A percentile compares a stretch with the other conserved stretches of the same genome.
Conservation (phyloP, 192 early-diverging fungal species). For the Backusella mclennaniae region DNA sequence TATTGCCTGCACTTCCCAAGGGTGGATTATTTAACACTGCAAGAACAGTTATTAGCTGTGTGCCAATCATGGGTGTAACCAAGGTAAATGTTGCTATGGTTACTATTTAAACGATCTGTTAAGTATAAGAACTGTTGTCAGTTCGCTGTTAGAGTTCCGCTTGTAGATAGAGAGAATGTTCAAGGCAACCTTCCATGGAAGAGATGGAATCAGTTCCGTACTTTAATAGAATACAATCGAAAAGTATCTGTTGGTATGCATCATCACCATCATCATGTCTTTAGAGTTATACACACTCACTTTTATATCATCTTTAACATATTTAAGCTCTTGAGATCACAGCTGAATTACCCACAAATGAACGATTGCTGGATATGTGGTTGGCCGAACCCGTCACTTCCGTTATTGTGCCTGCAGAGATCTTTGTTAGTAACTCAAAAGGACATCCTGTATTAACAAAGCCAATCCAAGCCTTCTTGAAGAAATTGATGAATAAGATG, state of each 20-base stretch:
- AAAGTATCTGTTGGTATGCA: conserved; percentile 40
- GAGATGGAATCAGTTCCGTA: conserved; percentile 78
- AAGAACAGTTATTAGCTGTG: conserved; percentile 38
- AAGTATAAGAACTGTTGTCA: neutral
- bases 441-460: conserved; percentile 92
- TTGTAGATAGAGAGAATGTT: conserved; percentile 28
- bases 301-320: neutral
- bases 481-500: conserved; percentile 42
- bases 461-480: conserved; percentile 68
- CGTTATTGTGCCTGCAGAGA: conserved; percentile 66
- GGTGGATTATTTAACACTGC: conserved; percentile 54
- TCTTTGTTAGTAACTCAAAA: conserved; percentile 79
- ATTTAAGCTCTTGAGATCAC: conserved; percentile 56
- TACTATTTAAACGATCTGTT: neutral
- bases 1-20: conserved; percentile 47
- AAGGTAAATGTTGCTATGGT: conserved; percentile 10
- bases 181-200: conserved; percentile 54
- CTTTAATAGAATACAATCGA: conserved; percentile 63
- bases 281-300: neutral
- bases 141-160: conserved; percentile 50
- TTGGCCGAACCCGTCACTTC: conserved; percentile 83
- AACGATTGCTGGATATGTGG: conserved; percentile 64
- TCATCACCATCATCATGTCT: neutral
- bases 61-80: conserved; percentile 43
- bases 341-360: conserved; percentile 46